Conservation (phyloP, 108 stramenopile species). For the Cyclostephanos tholiformis region DNA sequence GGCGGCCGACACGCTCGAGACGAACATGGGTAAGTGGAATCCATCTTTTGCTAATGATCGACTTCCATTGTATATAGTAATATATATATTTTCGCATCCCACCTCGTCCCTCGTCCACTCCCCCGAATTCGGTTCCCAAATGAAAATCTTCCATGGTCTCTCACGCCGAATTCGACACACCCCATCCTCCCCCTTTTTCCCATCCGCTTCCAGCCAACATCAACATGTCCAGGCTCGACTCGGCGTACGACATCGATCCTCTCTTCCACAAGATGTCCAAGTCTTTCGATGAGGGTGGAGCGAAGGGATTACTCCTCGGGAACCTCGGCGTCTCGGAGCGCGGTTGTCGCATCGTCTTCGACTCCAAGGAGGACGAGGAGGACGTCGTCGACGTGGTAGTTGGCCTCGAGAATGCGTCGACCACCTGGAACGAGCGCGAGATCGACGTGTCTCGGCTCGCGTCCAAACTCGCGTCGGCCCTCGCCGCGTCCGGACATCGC, state of each 20-base stretch:
- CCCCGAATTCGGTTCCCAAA: not conserved
- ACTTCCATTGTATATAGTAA: no score
- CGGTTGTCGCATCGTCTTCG: constrained; percentile 93
- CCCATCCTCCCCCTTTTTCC: not conserved
- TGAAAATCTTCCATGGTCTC: not conserved
- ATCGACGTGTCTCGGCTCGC: constrained; percentile 71
- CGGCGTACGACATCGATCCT: constrained; percentile 96
- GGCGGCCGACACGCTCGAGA: constrained; percentile 68
- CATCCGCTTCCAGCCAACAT: constrained; percentile 66
- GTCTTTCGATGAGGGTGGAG: constrained; percentile 97
- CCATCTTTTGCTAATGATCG: no score
- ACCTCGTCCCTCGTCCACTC: not conserved
- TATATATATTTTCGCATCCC: no score
- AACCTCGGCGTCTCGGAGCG: constrained; percentile 85
- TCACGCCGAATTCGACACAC: not conserved
- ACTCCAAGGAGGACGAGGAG: constrained; percentile 60
- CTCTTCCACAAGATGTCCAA: constrained; percentile 97
- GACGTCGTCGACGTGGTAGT: constrained; percentile 19
- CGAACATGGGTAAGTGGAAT: constrained; percentile 66
- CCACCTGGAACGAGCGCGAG: constrained; percentile 32
- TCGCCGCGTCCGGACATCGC: constrained; percentile 38
- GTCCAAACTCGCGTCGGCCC: constrained; percentile 49
- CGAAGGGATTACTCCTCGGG: constrained; percentile 93
- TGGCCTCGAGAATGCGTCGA: constrained; percentile 3
- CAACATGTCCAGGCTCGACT: constrained; percentile 89